phyloP scores from a whole-genome alignment of 768 basidiomycete species.

The Panus rudis region DNA sequence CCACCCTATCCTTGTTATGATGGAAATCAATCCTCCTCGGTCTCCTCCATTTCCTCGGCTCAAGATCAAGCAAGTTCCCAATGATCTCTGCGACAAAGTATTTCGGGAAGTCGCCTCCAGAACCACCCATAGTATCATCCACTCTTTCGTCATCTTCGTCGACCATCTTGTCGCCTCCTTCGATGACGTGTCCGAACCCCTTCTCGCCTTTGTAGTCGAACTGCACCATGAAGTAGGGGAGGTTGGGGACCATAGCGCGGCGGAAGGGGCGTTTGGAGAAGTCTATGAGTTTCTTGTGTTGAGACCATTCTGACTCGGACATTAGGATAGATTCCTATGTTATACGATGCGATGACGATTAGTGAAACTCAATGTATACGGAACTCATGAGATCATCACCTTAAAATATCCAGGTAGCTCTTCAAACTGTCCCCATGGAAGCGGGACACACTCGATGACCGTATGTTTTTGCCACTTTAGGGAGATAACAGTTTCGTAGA shows the following conservation, averaged over 20 bases:
- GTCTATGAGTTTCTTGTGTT: constrained; percentile 95
- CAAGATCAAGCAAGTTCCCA: constrained; percentile 83
- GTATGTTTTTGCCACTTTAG: constrained; percentile 89
- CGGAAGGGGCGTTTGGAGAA: constrained; percentile 87
- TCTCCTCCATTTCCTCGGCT: constrained; percentile 78
- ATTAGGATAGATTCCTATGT: constrained; percentile 83
- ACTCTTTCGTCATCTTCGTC: constrained; percentile 56
- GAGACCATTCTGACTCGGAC: constrained; percentile 96
- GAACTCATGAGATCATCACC: constrained; percentile 34
- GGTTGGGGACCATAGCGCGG: constrained; percentile 89
- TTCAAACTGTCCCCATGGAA: constrained; percentile 85
- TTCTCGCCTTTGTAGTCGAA: constrained; percentile 98
- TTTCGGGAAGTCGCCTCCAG: constrained; percentile 85
- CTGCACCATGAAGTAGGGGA: constrained; percentile 99
- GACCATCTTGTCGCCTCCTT: constrained; percentile 68
- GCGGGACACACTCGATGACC: constrained; percentile 87
- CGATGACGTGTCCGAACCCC: constrained; percentile 97
- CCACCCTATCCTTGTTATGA: constrained; percentile 64
- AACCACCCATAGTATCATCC: constrained; percentile 84
- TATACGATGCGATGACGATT: not conserved
- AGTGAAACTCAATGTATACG: not conserved
- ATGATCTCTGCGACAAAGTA: constrained; percentile 96
- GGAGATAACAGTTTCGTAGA: constrained; percentile 88
- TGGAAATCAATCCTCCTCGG: constrained; percentile 69
- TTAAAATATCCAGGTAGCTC: constrained; percentile 90